Evolutionary conservation across 2,329 filamentous ascomycete genomes (phyloP), one percentile per base, ranked within the genome.

Genomic region (Polychaeton citri): DNA sequence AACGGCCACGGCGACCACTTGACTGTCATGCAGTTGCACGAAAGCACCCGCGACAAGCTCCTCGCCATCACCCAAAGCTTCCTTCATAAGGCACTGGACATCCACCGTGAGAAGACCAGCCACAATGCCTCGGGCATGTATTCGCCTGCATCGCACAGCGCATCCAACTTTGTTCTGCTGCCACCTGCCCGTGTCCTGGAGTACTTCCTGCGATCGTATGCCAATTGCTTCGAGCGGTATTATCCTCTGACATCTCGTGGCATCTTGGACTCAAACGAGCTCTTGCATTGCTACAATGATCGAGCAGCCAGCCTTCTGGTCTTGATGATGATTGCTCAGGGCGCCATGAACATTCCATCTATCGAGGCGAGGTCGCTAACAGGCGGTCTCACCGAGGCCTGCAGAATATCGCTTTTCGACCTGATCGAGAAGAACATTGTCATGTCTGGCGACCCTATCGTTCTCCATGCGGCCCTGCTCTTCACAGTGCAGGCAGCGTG

Each of bases 11-110:
- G 60, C 21, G 62, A 67, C 19, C 58, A 62, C 30, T 52, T 71
- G 30, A 57, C 57, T 4, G 64, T 69, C 9, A 61, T 66, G 48
- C 64, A 61, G 21, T 50, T 71, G 33, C 65, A 67, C 32, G 67
- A 69, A 37, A 60, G 67, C 31, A 76, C 76, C 2, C 67, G 78
- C 20, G 79, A 83, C 52, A 76, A 75, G 51, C 70, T 82, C 47
- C 66, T 81, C n/a, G 77, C 76, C 33, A 80, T 81, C 42, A 80
- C 76, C 0, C 78, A 81, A 52, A 72, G 66, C 30, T 81, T 81
- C 51, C 60, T 82, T 6, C 74, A 80, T 56, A 81, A 79, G 48
- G 79, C 79, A 1, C 65, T 81, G 3, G 74, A 80, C 10, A 79
- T 78, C 30, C 77, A 81, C 53, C 68, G 71, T 32, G 66, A 72